A percentile compares a stretch with the other conserved stretches of the same genome.
Conservation (phyloP, 1,284 basidiomycete species). For the Malassezia sp. region DNA sequence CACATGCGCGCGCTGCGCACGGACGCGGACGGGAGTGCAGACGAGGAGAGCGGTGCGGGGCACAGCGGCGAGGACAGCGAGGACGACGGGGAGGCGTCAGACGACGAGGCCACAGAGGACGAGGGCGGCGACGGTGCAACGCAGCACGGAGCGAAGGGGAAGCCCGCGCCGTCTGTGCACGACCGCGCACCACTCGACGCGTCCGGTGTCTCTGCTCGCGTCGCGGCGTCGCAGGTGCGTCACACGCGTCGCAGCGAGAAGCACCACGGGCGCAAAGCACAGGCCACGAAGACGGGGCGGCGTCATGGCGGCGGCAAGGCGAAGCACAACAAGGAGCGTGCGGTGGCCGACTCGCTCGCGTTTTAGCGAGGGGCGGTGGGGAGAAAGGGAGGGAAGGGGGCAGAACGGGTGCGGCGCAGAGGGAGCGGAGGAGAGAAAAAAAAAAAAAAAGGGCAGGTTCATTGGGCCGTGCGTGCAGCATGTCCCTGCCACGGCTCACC, state of each 20-base stretch:
- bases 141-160: too few relatives aligned
- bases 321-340: conserved; percentile 15
- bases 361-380: too few relatives aligned
- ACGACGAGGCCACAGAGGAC: conserved; percentile 61
- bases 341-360: conserved; percentile 6
- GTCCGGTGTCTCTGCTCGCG: conserved; percentile 23
- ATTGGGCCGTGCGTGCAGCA: too few relatives aligned
- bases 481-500: too few relatives aligned
- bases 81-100: conserved; percentile 7
- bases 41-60: conserved; percentile 6
- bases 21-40: conserved; percentile 11
- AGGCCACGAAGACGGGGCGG: conserved; percentile 26
- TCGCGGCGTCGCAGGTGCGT: conserved; percentile 27
- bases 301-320: conserved; percentile 59
- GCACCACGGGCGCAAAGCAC: conserved; percentile 27
- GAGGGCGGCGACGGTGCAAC: conserved; percentile 60
- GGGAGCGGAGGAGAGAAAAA: too few relatives aligned
- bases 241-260: conserved; percentile 22
- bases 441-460: too few relatives aligned
- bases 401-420: too few relatives aligned
- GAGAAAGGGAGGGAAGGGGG: too few relatives aligned
- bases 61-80: conserved; percentile 9
- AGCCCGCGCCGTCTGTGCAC: conserved; percentile 44
- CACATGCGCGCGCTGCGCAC: neutral
- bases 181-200: conserved; percentile 21